Conservation (phyloP, 2,329 filamentous ascomycete species). For the Penicillium sumatraense region DNA sequence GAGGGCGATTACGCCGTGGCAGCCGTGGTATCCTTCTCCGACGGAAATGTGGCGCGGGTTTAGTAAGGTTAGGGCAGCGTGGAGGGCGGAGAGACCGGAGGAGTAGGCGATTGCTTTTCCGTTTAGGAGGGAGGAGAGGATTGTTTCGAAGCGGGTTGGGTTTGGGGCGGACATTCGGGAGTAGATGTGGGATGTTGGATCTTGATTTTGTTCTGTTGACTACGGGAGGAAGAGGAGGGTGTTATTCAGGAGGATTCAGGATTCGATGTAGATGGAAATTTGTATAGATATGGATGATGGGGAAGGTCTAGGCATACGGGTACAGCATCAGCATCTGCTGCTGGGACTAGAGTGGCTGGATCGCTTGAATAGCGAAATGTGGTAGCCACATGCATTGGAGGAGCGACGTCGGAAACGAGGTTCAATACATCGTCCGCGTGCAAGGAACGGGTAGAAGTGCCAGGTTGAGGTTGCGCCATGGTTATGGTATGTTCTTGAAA, state of each 20-base stretch:
- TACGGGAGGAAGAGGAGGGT: slow-evolving; percentile 8
- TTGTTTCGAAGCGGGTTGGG: slow-evolving; percentile 80
- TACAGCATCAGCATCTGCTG: slow-evolving; percentile 51
- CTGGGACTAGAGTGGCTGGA: slow-evolving; percentile 65
- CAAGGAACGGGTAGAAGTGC: slow-evolving; percentile 71
- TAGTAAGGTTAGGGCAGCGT: slow-evolving; percentile 81
- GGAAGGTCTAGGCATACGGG: slow-evolving; percentile 55
- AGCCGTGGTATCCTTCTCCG: slow-evolving; percentile 87
- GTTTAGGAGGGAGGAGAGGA: slow-evolving; percentile 74
- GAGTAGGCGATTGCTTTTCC: slow-evolving; percentile 74
- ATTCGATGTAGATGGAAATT: too few species aligned
- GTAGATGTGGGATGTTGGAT: slow-evolving; percentile 69
- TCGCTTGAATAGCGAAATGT: slow-evolving; percentile 82
- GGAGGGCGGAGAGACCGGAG: slow-evolving; percentile 85
- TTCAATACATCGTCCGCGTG: slow-evolving; percentile 83
- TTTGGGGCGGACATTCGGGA: slow-evolving; percentile 80
- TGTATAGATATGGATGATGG: too few species aligned
- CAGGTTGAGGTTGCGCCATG: slow-evolving; percentile 34
- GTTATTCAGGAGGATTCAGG: too few species aligned
- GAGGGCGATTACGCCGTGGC: slow-evolving; percentile 79
- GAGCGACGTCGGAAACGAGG: slow-evolving; percentile 77
- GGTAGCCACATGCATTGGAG: slow-evolving; percentile 86
- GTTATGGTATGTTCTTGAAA: slow-evolving; percentile 27
- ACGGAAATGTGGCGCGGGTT: slow-evolving; percentile 85
- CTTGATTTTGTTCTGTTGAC: too few species aligned